Percentiles rank a stretch among this genome's conserved stretches.
These are phyloP conservation scores for Hippophae gyantsensis DNA, from an alignment of 306 rosid genomes.

Conservation along the genomic window DNA sequence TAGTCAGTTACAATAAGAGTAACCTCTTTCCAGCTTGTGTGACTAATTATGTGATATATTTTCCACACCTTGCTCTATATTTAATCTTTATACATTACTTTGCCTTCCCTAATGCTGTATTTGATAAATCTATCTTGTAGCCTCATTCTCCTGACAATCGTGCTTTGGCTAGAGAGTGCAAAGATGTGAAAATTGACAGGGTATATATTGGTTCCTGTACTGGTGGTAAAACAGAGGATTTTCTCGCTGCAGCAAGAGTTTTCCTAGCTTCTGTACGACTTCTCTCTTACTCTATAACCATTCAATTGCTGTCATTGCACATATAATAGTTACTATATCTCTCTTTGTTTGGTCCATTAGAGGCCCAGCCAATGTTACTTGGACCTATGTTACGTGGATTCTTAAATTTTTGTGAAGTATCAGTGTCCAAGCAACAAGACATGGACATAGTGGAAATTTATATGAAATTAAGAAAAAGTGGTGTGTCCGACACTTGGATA, in stretches of 20 bases:
- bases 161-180: conserved; percentile 90
- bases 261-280: conserved; percentile 64
- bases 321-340: no score
- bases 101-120: not conserved
- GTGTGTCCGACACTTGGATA: no score
- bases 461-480: no score
- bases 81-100: conserved; percentile 1
- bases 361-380: no score
- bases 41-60: not conserved
- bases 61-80: not conserved
- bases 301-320: no score
- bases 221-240: conserved; percentile 84
- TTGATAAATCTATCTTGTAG: conserved; percentile 31
- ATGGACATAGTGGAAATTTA: no score
- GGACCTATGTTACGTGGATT: no score
- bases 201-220: conserved; percentile 96
- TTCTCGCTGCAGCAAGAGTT: conserved; percentile 75
- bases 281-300: not conserved
- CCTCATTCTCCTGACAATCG: conserved; percentile 97
- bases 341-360: no score
- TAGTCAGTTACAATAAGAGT: no score
- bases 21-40: no score
- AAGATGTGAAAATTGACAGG: conserved; percentile 87
- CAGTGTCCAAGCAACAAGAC: no score
- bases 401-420: no score